These are phyloP conservation scores for Phytophthora litchii DNA, from an alignment of 352 stramenopile species.

Conservation along the genomic window DNA sequence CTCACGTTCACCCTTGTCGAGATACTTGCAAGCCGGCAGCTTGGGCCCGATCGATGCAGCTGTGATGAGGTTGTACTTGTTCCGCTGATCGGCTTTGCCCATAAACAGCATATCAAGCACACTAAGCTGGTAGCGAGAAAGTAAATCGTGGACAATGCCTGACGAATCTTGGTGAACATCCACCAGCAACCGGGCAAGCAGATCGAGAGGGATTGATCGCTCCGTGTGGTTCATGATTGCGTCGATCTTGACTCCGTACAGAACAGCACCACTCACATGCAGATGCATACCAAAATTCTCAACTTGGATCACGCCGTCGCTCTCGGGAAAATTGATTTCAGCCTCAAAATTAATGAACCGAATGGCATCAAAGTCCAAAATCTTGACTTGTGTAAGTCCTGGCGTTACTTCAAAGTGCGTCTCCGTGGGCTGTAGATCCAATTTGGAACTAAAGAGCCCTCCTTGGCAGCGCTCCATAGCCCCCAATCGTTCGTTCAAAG, in stretches of 20 bases:
- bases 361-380: constrained; percentile 97
- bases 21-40: constrained; percentile 96
- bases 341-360: constrained; percentile 99
- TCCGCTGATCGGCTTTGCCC: constrained; percentile 91
- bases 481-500: constrained; percentile 96
- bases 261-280: constrained; percentile 69
- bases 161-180: constrained; percentile 97
- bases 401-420: constrained; percentile 90
- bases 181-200: constrained; percentile 95
- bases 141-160: constrained; percentile 94
- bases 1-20: constrained; percentile 97
- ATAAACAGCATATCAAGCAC: constrained; percentile 97
- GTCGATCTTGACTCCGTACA: constrained; percentile 93
- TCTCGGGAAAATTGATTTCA: constrained; percentile 96
- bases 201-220: constrained; percentile 95
- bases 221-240: constrained; percentile 97
- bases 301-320: constrained; percentile 94
- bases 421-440: constrained; percentile 86
- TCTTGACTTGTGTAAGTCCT: constrained; percentile 96
- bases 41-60: constrained; percentile 96
- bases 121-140: constrained; percentile 95
- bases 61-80: constrained; percentile 98
- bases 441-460: constrained; percentile 95
- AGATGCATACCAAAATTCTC: constrained; percentile 96
- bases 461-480: constrained; percentile 96